Percentiles rank a stretch among this genome's conserved stretches.
These are phyloP conservation scores for Cucurbitaria berberidis DNA, from an alignment of 2,329 filamentous ascomycete genomes.

Conservation along the genomic window DNA sequence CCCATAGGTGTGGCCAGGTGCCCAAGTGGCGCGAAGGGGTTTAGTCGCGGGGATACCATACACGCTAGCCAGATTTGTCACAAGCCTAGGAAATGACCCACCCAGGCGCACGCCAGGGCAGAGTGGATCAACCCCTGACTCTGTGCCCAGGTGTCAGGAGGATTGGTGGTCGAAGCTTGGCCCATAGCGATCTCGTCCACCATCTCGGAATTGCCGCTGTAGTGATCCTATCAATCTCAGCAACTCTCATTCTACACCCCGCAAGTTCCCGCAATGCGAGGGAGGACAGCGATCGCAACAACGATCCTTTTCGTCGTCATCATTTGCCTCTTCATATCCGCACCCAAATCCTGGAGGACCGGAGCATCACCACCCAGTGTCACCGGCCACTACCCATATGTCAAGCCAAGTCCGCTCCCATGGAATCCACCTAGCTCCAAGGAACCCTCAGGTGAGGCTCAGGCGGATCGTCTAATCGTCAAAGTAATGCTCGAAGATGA, in stretches of 20 bases:
- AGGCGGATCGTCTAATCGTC: constrained; percentile 13
- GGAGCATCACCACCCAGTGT: not conserved
- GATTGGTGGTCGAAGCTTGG: not conserved
- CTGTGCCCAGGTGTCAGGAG: not conserved
- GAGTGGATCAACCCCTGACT: not conserved
- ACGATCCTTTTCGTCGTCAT: constrained; percentile 5
- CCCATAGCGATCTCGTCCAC: not conserved
- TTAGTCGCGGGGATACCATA: not conserved
- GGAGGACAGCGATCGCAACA: constrained; percentile 1
- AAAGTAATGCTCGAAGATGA: constrained; percentile 19
- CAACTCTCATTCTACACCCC: not conserved
- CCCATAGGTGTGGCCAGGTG: too few relatives aligned
- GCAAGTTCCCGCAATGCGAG: not conserved
- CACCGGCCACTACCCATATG: constrained; percentile 17
- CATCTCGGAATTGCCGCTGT: not conserved
- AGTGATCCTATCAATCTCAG: not conserved
- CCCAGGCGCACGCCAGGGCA: too few relatives aligned
- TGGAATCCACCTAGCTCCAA: constrained; percentile 12
- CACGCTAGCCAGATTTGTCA: not conserved
- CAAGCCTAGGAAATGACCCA: not conserved
- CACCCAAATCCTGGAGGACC: not conserved
- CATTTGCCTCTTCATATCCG: constrained; percentile 1
- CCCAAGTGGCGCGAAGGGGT: too few relatives aligned
- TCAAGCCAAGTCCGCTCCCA: constrained; percentile 1
- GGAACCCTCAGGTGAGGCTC: not conserved